phyloP scores from a whole-genome alignment of 345 rosid species.

The Salix udensis region DNA sequence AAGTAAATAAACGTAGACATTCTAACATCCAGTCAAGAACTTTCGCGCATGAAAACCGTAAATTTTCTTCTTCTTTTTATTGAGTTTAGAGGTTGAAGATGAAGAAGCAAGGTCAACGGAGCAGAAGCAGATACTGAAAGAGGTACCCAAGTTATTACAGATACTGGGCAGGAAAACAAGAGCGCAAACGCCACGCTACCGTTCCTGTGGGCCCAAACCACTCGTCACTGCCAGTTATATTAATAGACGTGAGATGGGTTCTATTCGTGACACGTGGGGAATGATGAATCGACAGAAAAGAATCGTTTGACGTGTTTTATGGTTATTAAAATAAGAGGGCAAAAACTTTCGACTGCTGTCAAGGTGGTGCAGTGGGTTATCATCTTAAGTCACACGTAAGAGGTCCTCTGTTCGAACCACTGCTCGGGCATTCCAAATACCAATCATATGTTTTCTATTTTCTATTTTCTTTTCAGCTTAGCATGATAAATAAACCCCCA shows the following conservation, averaged over 20 bases:
- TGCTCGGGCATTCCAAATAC: not conserved
- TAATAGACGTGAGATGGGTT: not conserved
- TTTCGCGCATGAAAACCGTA: not conserved
- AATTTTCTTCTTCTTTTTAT: no score
- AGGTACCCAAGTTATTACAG: not conserved
- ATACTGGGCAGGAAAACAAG: not conserved
- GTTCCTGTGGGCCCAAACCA: not conserved
- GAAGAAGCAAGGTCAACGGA: not conserved
- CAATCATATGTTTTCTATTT: no score
- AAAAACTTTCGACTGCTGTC: not conserved
- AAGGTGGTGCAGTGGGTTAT: conserved; percentile 67
- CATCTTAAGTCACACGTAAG: conserved; percentile 65
- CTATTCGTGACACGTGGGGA: no score
- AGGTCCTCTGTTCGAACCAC: conserved; percentile 68
- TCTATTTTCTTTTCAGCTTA: not conserved
- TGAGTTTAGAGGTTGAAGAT: not conserved
- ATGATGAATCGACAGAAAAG: no score
- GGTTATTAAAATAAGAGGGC: not conserved
- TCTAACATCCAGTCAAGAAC: not conserved
- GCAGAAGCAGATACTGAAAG: not conserved
- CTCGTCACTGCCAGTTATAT: not conserved
- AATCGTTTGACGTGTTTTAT: no score
- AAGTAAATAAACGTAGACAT: conserved; percentile 22
- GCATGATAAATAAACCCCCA: not conserved
- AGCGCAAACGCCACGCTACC: not conserved